Evolutionary conservation across 2,329 filamentous ascomycete species (phyloP).

Genomic region (Claviceps sorghi): DNA sequence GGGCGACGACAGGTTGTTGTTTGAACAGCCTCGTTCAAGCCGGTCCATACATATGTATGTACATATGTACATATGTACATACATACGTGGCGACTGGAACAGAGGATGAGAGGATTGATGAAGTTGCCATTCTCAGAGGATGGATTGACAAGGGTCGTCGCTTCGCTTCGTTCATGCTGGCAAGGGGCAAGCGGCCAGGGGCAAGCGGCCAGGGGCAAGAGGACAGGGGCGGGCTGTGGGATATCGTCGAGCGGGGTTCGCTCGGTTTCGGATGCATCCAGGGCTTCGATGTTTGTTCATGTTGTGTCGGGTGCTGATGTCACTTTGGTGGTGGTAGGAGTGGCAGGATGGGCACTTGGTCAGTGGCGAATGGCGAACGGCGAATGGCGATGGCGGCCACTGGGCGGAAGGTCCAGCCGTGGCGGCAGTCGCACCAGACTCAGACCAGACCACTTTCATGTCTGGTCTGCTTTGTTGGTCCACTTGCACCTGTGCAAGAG

Average conservation of each 20-base stretch:
- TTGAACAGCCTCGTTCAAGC: background rate
- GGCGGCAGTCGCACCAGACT: background rate
- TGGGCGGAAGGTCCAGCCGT: background rate
- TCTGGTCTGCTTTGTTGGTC: no score
- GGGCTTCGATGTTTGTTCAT: background rate
- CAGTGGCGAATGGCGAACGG: no score
- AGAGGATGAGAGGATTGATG: background rate
- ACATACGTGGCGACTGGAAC: background rate
- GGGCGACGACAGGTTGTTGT: background rate
- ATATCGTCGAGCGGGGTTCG: background rate
- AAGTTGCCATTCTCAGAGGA: background rate
- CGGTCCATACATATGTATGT: no score
- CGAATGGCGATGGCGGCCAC: background rate
- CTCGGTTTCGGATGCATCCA: background rate
- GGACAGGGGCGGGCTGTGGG: background rate
- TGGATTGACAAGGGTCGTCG: background rate
- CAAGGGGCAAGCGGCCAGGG: no score
- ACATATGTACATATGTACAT: no score
- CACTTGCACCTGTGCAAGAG: no score
- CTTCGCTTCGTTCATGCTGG: background rate
- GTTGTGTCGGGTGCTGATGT: background rate
- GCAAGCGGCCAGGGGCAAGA: background rate
- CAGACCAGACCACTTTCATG: no score
- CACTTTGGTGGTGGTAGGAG: background rate
- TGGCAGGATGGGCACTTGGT: background rate